A percentile compares a stretch with the other conserved stretches of the same genome.
Evolutionary conservation across 805 yeast species (phyloP).

Genomic region (Myxozyma melibiosi): DNA sequence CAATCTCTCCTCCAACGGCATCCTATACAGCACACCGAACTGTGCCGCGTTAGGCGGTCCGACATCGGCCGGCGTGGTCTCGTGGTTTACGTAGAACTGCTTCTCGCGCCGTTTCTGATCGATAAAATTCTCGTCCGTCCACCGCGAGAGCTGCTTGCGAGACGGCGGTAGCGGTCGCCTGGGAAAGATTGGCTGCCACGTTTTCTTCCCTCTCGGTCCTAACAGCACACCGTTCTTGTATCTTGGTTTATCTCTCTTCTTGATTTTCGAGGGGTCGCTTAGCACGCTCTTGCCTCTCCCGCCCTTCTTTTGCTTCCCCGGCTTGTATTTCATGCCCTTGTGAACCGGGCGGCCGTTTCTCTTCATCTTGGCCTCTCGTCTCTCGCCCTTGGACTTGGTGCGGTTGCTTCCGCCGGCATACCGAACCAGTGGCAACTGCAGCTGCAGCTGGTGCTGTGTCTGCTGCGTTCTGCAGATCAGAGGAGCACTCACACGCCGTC

Average conservation of each 20-base stretch:
- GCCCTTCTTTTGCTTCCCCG: no score
- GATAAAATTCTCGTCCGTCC: slow-evolving; percentile 26
- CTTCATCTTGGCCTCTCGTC: no score
- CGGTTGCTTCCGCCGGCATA: no score
- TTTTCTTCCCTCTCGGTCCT: background rate
- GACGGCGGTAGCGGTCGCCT: slow-evolving; percentile 20
- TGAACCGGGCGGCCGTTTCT: no score
- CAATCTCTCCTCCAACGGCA: slow-evolving; percentile 37
- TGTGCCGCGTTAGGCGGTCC: slow-evolving; percentile 41
- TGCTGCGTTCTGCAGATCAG: no score
- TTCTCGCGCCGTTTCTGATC: slow-evolving; percentile 17
- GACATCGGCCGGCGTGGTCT: slow-evolving; percentile 10
- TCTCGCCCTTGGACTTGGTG: no score
- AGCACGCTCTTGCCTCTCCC: background rate
- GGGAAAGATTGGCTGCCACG: slow-evolving; percentile 2
- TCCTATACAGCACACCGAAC: slow-evolving; percentile 38
- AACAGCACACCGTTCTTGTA: background rate
- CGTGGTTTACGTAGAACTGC: slow-evolving; percentile 19
- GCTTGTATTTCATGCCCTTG: no score
- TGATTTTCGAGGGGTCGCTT: background rate
- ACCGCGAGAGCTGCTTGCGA: slow-evolving; percentile 11
- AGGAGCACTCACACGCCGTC: no score
- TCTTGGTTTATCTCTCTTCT: background rate
- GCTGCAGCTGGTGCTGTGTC: no score
- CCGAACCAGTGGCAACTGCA: no score